Base-by-base conservation (phyloP, 345 rosid genomes). In the Acer negundo region DNA sequence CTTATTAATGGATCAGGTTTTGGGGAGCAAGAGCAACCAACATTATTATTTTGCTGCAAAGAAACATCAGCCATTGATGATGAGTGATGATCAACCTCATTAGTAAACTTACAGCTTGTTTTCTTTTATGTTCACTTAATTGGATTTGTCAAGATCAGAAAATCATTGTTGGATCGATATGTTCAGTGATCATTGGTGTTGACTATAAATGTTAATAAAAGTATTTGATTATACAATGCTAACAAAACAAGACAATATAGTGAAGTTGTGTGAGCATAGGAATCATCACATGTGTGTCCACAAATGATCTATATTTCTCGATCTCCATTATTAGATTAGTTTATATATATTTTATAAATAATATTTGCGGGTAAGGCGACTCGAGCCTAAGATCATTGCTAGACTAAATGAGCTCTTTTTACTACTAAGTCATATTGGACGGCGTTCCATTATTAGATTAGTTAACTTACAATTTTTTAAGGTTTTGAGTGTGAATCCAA, bases 21-120 rank as follows among this genome's bases (percentile, higher is more conserved):
- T 0, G 68, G 20, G 13, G 73, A 68, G 16, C 35, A 42, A 10
- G 73, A 68, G 10, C 31, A 40, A 15, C 20, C 38, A 12, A 17
- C 20, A 40, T 35, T 51, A 47, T 7, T 7, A 9, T 28, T 10
- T 22, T 66, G 66, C 6, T 7, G 46, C 10, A 42, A 5, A 26
- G 73, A 56, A 16, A 44, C 20, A 10, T 62, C 17, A 38, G 70
- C 63, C 63, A 75, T 73, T 73, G 24, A 6, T 24, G 13, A 53
- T 46, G 19, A 53, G 38, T 35, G 38, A 35, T 35, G 38, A 35
- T 35, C 6, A 35, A 35, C 38, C 5, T 35, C 38, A 35, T 35
- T 35, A 35, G n/a, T 28, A 64, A 28, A 64, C 28, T 35, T 35
- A 35, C 28, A 11, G 53, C 26, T 13, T 20, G 2, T 62, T 28